phyloP scores from a whole-genome alignment of 2,329 filamentous ascomycete species.

The Scytalidium sp. region DNA sequence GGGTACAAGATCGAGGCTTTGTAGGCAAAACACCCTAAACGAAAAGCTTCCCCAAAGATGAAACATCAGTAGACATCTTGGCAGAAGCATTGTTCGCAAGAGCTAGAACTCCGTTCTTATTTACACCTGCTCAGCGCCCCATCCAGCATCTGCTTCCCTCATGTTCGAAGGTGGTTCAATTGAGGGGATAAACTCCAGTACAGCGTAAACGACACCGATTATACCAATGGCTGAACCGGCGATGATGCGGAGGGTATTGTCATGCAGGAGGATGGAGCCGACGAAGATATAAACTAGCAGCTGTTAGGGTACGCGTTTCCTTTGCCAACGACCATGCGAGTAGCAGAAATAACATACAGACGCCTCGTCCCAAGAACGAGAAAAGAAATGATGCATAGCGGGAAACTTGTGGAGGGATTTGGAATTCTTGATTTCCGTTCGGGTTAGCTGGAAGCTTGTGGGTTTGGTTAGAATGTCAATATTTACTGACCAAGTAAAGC shows the following conservation, averaged over 20 bases:
- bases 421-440: conserved; percentile 62
- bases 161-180: conserved; percentile 65
- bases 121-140: conserved; percentile 30
- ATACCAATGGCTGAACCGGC: conserved; percentile 76
- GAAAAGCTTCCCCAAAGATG: neutral
- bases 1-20: too few species aligned
- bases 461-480: conserved; percentile 7
- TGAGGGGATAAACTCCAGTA: conserved; percentile 72
- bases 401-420: conserved; percentile 88
- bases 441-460: neutral
- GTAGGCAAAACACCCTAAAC: neutral
- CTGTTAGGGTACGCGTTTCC: conserved; percentile 14
- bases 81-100: neutral
- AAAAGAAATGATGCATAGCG: conserved; percentile 98
- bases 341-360: conserved; percentile 65
- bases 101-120: neutral
- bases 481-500: conserved; percentile 55
- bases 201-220: conserved; percentile 73
- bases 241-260: conserved; percentile 64
- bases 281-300: conserved; percentile 89
- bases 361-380: conserved; percentile 91
- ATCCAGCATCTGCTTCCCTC: conserved; percentile 32
- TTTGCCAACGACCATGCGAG: too few species aligned
- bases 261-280: conserved; percentile 77
- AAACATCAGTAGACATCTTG: neutral